Evolutionary conservation across 345 rosid genomes (phyloP).

Genomic region (Heritiera littoralis): DNA sequence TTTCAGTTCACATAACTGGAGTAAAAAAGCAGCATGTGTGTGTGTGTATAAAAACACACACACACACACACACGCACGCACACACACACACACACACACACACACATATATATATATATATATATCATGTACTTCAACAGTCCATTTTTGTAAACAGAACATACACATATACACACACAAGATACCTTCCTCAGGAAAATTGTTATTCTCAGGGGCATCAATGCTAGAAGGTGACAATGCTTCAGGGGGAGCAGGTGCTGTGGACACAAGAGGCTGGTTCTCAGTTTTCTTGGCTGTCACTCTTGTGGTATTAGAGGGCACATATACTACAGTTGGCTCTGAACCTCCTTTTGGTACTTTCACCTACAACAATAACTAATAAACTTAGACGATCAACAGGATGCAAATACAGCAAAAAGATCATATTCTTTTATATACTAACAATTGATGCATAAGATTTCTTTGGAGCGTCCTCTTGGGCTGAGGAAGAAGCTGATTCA

Average conservation of each 20-base stretch:
- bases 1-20: neutral
- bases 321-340: slow-evolving; percentile 44
- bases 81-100: too few relatives aligned
- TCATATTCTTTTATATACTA: slow-evolving; percentile 36
- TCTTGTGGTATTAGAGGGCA: slow-evolving; percentile 41
- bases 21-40: neutral
- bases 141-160: neutral
- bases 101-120: neutral
- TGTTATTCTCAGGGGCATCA: slow-evolving; percentile 43
- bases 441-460: slow-evolving; percentile 81
- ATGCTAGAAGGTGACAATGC: slow-evolving; percentile 32
- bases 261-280: slow-evolving; percentile 32
- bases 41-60: too few relatives aligned
- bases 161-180: neutral
- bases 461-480: slow-evolving; percentile 66
- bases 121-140: neutral
- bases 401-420: neutral
- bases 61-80: too few relatives aligned
- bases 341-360: slow-evolving; percentile 52
- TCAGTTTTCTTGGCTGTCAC: slow-evolving; percentile 31
- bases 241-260: slow-evolving; percentile 39
- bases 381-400: neutral
- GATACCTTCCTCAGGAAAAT: slow-evolving; percentile 57
- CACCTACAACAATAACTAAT: slow-evolving; percentile 41
- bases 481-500: slow-evolving; percentile 40